Base-by-base conservation (phyloP, 2,329 filamentous ascomycete species). In the Harringtonia aguacate region DNA sequence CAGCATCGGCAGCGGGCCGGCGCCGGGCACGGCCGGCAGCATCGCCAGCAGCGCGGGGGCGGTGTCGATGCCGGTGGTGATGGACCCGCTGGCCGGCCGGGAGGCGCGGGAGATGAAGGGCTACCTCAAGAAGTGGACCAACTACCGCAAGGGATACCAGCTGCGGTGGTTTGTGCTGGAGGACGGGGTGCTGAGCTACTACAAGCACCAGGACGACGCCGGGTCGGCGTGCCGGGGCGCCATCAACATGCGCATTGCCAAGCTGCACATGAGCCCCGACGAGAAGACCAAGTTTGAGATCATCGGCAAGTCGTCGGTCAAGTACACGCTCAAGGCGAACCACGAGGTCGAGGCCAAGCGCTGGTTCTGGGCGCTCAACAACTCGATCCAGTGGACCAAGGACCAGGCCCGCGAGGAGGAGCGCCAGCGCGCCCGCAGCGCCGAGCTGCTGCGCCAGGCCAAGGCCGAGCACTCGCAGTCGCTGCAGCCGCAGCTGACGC, bases 361-460 rank as follows among this genome's bases (percentile, higher is more conserved):
- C 44, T 98, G 92, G 92, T 98, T 94, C 63, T 98, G 92, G 92
- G 86, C 92, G 1, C 70, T 98, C 50, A 98, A 98, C 66, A 98
- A 98, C 60, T 90, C 92, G 7, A 98, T 98, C 40, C 92, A 97
- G 60, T 97, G 87, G 84, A 83, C 87, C 50, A 98, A 98, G 62
- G 92, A 98, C 57, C 92, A 97, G 64, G 89, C 87, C 8, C 89
- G 84, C 53, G 87, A 94, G 60, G 90, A 95, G 55, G 83, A 90
- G 57, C 80, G 73, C 52, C 80, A 88, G 48, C 80, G 80, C 29
- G 79, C 79, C 8, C 80, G 79, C 45, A 84, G 82, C 54, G 83
- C 81, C 7, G 86, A 92, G 61, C 72, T 81, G 30, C 64, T 94
- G 41, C 78, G 77, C 50, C 82, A 89, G 57, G 87, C 86, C 43